A percentile compares a stretch with the other conserved stretches of the same genome.
These are phyloP conservation scores for Eucommia ulmoides DNA, from an alignment of 257 asterid species.

Conservation along the genomic window DNA sequence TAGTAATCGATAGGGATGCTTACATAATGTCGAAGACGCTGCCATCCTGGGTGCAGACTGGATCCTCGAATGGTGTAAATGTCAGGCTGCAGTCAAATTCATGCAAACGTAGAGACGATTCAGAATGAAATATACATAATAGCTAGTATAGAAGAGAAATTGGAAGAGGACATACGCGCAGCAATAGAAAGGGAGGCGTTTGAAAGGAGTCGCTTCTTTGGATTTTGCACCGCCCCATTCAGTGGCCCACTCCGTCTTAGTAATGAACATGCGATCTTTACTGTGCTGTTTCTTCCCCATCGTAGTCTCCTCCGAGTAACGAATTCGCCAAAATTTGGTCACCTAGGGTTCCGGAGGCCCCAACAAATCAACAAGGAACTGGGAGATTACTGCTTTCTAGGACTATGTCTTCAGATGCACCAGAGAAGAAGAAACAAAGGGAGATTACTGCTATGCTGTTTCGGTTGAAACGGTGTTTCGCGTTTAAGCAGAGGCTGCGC, in stretches of 20 bases:
- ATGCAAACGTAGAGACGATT: too few relatives aligned
- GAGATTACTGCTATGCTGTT: too few relatives aligned
- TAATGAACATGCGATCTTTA: conserved; percentile 88
- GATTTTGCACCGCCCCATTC: conserved; percentile 99
- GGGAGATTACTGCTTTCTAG: too few relatives aligned
- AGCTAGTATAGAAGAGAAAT: background rate
- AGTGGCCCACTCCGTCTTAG: conserved; percentile 99
- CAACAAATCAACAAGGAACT: too few relatives aligned
- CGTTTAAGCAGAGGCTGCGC: too few relatives aligned
- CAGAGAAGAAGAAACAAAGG: too few relatives aligned
- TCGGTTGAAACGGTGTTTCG: too few relatives aligned
- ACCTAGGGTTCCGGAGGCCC: conserved; percentile 13
- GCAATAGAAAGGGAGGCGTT: conserved; percentile 95
- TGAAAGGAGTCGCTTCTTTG: conserved; percentile 66
- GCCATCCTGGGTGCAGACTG: conserved; percentile 91
- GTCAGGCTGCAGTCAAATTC: conserved; percentile 60
- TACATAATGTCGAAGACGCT: conserved; percentile 72
- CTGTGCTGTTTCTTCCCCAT: conserved; percentile 99
- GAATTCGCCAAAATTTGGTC: conserved; percentile 1
- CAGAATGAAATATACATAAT: background rate
- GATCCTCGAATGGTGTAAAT: conserved; percentile 87
- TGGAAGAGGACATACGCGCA: conserved; percentile 55
- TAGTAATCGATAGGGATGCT: too few relatives aligned
- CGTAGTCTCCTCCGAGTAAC: background rate
- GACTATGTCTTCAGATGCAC: too few relatives aligned